phyloP scores from a whole-genome alignment of 208 protist species.

The Crithidia mellificae region DNA sequence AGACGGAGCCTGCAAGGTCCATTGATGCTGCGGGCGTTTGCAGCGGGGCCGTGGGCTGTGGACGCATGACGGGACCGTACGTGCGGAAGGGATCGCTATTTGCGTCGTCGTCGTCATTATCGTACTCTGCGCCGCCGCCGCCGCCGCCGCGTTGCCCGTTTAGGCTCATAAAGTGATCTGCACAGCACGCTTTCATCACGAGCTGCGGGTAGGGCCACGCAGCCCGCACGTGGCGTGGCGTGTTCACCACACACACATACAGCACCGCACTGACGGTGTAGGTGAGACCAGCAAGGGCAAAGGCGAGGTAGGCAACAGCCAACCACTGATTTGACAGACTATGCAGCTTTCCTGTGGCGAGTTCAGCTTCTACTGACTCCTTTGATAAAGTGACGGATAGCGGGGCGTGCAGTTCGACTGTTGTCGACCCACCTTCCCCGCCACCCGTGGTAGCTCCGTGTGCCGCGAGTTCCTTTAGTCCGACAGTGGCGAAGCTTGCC shows the following conservation, averaged over 20 bases:
- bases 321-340: not conserved
- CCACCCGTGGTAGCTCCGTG: not conserved
- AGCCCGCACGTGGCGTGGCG: constrained; percentile 14
- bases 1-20: not conserved
- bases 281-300: constrained; percentile 15
- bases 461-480: not conserved
- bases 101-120: not conserved
- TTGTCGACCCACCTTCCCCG: too few relatives aligned
- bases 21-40: not conserved
- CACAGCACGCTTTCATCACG: not conserved
- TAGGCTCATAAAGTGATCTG: too few relatives aligned
- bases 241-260: constrained; percentile 20
- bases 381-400: too few relatives aligned
- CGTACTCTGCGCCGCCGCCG: too few relatives aligned
- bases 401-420: not conserved
- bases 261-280: constrained; percentile 16
- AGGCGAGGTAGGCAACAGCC: constrained; percentile 13
- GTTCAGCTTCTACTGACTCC: too few relatives aligned
- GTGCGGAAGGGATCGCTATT: constrained; percentile 8
- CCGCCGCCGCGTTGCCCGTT: too few relatives aligned
- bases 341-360: not conserved
- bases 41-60: not conserved
- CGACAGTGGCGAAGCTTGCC: too few relatives aligned
- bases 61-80: not conserved
- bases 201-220: constrained; percentile 13